Evolutionary conservation across 352 stramenopile genomes (phyloP).

Genomic region (Phytophthora brassicae): DNA sequence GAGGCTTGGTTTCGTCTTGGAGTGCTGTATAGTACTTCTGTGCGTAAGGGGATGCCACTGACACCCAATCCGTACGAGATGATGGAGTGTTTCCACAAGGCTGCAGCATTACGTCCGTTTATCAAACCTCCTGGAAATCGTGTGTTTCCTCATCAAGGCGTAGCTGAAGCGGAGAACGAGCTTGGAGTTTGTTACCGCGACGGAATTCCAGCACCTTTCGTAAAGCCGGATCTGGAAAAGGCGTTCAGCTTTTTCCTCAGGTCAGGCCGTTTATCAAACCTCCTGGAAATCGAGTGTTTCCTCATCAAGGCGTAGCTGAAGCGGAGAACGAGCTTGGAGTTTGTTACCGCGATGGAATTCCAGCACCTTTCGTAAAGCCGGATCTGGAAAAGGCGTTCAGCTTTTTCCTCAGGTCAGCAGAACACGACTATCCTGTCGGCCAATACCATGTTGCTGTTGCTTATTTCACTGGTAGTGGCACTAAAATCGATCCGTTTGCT

Average conservation of each 20-base stretch:
- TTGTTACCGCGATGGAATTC: conserved; percentile 37
- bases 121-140: conserved; percentile 35
- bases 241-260: conserved; percentile 38
- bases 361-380: conserved; percentile 14
- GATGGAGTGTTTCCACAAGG: conserved; percentile 39
- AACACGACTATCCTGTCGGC: conserved; percentile 38
- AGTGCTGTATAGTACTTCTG: conserved; percentile 32
- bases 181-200: conserved; percentile 40
- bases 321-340: conserved; percentile 41
- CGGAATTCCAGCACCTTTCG: conserved; percentile 20
- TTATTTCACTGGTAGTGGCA: conserved; percentile 33
- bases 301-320: conserved; percentile 37
- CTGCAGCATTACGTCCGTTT: conserved; percentile 34
- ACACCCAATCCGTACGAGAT: conserved; percentile 28
- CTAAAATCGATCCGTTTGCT: conserved; percentile 23
- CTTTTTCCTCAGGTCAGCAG: conserved; percentile 37
- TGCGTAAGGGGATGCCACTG: conserved; percentile 25
- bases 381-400: conserved; percentile 30
- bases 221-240: conserved; percentile 23
- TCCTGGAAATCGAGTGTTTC: conserved; percentile 29
- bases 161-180: conserved; percentile 41
- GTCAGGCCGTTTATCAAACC: too few species aligned
- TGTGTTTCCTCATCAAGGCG: conserved; percentile 31
- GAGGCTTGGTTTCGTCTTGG: conserved; percentile 46
- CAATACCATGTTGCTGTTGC: conserved; percentile 41